Conservation (phyloP, 148 eudicot species). For the Vaccinium corymbosum region DNA sequence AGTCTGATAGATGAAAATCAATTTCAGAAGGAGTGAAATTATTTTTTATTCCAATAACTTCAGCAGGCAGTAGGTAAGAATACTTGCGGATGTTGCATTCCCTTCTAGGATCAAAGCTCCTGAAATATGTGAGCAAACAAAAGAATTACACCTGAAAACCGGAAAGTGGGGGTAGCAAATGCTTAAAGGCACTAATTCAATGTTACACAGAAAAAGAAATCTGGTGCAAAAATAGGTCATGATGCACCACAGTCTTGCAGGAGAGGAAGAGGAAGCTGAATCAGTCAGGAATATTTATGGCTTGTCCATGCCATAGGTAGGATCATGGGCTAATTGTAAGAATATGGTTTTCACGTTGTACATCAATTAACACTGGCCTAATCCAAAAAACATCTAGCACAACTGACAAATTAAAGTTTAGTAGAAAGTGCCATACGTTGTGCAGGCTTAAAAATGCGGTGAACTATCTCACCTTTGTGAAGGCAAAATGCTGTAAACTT, state of each 20-base stretch:
- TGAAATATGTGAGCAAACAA: conserved; percentile 20
- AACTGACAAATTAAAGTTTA: not conserved
- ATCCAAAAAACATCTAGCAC: not conserved
- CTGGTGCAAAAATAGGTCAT: not conserved
- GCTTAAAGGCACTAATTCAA: not conserved
- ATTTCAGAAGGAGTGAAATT: conserved; percentile 48
- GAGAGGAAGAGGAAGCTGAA: not conserved
- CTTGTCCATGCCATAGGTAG: not conserved
- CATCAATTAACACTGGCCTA: not conserved
- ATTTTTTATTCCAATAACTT: conserved; percentile 64
- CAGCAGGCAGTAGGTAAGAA: conserved; percentile 84
- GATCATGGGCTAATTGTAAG: not conserved
- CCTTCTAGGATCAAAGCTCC: conserved; percentile 83
- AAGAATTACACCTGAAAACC: not conserved
- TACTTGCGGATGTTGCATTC: conserved; percentile 82
- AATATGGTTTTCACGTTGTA: not conserved
- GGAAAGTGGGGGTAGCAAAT: not conserved
- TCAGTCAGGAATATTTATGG: not conserved
- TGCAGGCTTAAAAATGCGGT: not conserved
- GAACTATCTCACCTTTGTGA: conserved; percentile 47
- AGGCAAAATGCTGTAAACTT: conserved; percentile 84
- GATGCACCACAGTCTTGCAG: not conserved
- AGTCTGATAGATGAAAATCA: conserved; percentile 58
- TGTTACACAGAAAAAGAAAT: not conserved
- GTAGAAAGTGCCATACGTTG: not conserved